These are phyloP conservation scores for Hypoxylon sp. DNA, from an alignment of 2,329 filamentous ascomycete species.

Conservation along the genomic window DNA sequence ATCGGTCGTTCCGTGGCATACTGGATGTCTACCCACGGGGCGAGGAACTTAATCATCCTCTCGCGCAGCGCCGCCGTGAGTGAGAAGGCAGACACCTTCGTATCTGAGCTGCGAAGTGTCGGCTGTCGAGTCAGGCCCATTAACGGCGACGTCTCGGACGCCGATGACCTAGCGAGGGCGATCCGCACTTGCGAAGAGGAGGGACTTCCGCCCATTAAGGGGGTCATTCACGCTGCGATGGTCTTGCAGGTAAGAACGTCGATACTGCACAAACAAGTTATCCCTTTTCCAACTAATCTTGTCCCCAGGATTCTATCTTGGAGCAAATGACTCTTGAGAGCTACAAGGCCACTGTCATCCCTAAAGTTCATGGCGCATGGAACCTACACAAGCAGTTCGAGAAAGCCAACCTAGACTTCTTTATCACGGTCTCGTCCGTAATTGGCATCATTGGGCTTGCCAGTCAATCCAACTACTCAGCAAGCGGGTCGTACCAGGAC, in stretches of 20 bases:
- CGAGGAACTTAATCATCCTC: constrained; percentile 50
- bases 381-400: constrained; percentile 34
- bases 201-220: constrained; percentile 51
- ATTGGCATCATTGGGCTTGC: constrained; percentile 16
- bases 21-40: constrained; percentile 49
- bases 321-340: constrained; percentile 37
- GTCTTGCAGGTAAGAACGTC: constrained; percentile 43
- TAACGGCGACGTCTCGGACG: constrained; percentile 37
- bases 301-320: constrained; percentile 15
- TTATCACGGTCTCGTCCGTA: constrained; percentile 44
- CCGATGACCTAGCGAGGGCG: neutral
- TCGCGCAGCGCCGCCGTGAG: constrained; percentile 42
- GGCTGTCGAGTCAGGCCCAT: constrained; percentile 13
- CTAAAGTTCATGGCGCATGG: constrained; percentile 34
- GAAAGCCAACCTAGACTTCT: constrained; percentile 38
- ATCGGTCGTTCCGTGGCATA: constrained; percentile 46
- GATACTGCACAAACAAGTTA: neutral
- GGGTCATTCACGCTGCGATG: constrained; percentile 59
- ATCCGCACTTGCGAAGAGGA: constrained; percentile 3
- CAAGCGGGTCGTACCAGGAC: constrained; percentile 19
- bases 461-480: constrained; percentile 27
- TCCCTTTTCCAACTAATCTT: neutral
- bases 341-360: constrained; percentile 19
- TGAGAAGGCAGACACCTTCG: constrained; percentile 1
- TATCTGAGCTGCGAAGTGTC: constrained; percentile 1